These are phyloP conservation scores for Trametopsis cervina DNA, from an alignment of 768 basidiomycete genomes.

Conservation along the genomic window DNA sequence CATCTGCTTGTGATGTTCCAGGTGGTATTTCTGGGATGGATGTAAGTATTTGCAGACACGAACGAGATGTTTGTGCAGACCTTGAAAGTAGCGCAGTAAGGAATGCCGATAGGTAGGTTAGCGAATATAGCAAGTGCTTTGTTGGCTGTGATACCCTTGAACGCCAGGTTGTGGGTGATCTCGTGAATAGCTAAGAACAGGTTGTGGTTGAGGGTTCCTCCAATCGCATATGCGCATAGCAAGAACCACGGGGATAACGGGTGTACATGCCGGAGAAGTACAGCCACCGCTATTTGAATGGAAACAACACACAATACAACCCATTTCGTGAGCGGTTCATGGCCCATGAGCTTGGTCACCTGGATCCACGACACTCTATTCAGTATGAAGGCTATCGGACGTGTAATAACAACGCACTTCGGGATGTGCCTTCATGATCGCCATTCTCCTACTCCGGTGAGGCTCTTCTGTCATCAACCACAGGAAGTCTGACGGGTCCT, in stretches of 20 bases:
- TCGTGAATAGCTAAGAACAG: conserved; percentile 98
- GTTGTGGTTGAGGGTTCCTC: conserved; percentile 96
- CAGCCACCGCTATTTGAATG: conserved; percentile 63
- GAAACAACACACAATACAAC: conserved; percentile 77
- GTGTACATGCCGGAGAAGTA: conserved; percentile 57
- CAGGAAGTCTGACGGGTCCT: conserved; percentile 81
- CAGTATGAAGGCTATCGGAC: not conserved
- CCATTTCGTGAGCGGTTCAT: conserved; percentile 88
- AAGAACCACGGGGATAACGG: conserved; percentile 71
- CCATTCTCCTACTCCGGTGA: conserved; percentile 79
- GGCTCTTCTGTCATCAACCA: conserved; percentile 99
- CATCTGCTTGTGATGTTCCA: conserved; percentile 93
- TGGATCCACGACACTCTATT: conserved; percentile 21
- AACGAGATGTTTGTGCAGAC: conserved; percentile 28
- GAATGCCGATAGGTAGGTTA: conserved; percentile 90
- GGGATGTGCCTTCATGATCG: conserved; percentile 91
- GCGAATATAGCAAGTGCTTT: conserved; percentile 85
- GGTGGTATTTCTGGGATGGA: conserved; percentile 67
- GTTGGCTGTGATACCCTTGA: conserved; percentile 74
- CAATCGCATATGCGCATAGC: conserved; percentile 73
- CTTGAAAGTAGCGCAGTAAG: conserved; percentile 95
- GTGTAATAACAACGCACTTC: conserved; percentile 45
- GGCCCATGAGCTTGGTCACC: conserved; percentile 96
- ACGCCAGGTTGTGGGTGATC: conserved; percentile 96
- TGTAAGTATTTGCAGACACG: not conserved